phyloP scores from a whole-genome alignment of 192 early-diverging fungal species.

The Phlyctochytrium planicorne region DNA sequence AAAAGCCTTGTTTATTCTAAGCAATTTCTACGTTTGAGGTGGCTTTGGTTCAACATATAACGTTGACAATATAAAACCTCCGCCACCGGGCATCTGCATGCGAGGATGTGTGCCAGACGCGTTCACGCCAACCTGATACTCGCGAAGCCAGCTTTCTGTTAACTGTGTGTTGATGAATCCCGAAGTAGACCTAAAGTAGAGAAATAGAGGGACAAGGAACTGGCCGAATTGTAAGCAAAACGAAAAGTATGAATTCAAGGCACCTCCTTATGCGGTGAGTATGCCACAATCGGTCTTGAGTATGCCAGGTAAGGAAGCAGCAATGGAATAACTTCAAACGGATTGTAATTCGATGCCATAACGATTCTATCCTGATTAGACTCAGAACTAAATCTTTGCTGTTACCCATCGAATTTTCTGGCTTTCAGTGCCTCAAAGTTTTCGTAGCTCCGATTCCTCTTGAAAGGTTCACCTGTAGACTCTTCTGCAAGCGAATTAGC shows the following conservation, averaged over 20 bases:
- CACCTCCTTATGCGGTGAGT: conserved; percentile 55
- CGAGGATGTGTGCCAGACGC: conserved; percentile 48
- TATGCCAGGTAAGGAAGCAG: conserved; percentile 76
- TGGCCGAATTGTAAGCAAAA: no score
- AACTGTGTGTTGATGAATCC: conserved; percentile 81
- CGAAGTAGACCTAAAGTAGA: conserved; percentile 61
- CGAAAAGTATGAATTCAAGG: no score
- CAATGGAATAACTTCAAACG: conserved; percentile 67
- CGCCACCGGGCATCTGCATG: conserved; percentile 46
- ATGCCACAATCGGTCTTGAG: conserved; percentile 83
- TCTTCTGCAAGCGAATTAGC: no score
- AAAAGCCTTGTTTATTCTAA: no score
- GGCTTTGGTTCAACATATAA: background rate
- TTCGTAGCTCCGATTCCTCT: no score
- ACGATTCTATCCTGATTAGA: conserved; percentile 66
- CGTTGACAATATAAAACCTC: conserved; percentile 44
- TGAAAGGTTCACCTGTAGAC: no score
- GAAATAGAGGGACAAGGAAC: conserved; percentile 26
- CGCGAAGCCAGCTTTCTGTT: conserved; percentile 88
- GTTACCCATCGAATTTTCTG: no score
- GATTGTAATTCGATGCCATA: conserved; percentile 75
- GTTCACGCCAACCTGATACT: conserved; percentile 54
- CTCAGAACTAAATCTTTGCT: no score
- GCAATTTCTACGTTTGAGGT: no score
- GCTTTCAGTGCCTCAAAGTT: no score